Base-by-base conservation (phyloP, 2,329 filamentous ascomycete species). In the Ophiostoma perfectum region DNA sequence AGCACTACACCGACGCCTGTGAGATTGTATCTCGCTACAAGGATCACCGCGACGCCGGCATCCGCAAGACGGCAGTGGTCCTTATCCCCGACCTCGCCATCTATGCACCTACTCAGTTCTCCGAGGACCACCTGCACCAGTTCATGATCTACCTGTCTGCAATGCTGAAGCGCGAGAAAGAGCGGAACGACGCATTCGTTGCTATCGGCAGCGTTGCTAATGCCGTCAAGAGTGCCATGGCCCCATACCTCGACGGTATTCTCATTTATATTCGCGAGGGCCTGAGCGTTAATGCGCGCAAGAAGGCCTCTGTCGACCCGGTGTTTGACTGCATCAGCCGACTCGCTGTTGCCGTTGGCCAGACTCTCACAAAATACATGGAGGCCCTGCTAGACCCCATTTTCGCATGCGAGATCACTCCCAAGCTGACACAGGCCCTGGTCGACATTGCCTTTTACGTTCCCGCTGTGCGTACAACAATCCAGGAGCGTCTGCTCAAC, bases 361-460 rank as follows among this genome's bases (percentile, higher is more conserved):
- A 99, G 80, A 95, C 94, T 0, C 83, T 99, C 67, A 98, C 92
- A 83, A 99, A 98, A 79, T 97, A 98, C 76, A 97, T 99, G 88
- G 93, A 97, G 76, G 91, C 93, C 12, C 81, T 99, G 41, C 84
- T 99, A 9, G 94, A 97, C 73, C 93, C 96, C 11, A 97, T 99
- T 70, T 99, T 99, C 78, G 93, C 92, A 16, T 99, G 95, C 76
- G 95, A 96, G 65, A 83, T 99, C 66, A 97, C 93, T 49, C 91
- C 94, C 68, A 95, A 96, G 73, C 84, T 99, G 38, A 97, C 94
- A 0, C 93, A 98, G 76, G 96, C 96, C 2, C 82, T 99, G 67
- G 93, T 98, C 36, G 96, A 99, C 75, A 97, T 99, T 91, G 95
- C 95, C 41, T 96, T 98, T 76, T 98, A 99, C 76, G 97, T 99